Evolutionary conservation across 1,139 yeast genomes (phyloP), one percentile per base, ranked within the genome.

Genomic region (Sugiyamaella grinbergsii): DNA sequence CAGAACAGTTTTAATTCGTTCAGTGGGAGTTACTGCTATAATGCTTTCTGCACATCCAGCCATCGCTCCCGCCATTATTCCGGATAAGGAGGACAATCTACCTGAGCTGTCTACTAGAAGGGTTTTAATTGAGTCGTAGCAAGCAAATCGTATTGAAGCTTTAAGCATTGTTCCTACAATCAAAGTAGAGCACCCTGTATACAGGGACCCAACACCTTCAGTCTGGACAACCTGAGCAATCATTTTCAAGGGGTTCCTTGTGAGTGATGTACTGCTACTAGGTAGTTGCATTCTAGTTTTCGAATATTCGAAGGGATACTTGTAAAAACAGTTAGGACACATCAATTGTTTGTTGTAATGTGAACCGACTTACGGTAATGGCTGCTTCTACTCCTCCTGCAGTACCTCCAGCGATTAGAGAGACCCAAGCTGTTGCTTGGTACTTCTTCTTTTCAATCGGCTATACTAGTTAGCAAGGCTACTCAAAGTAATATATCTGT

Each of bases 381-480:
- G 49, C 51, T 20, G 51, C 51, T 22, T 44, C 51, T 4, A 47
- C 48, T 7, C 39, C 50, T 11, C 51, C 51, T 11, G 51, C 50
- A 13, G 29, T 43, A 4, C 38, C 29, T 5, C 51, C 51, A 33
- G 51, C 41, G 10, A 48, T 15, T 23, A 48, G 16, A 11, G 50
- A 38, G 5, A 38, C 32, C 42, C 42, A 38, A 11, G 42, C 13
- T 38, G 42, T 8, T 5, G 20, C 16, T 38, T 19, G 24, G 16
- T 22, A 13, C 11, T 38, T 38, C 13, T 8, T 29, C 32, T 38
- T 15, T 4, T 4, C 13, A 10, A 29, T 29, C 13, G n/a, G 5
- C 33, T 29, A 29, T 4, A 29, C 11, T 26, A n/a, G n/a, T n/a
- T n/a, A n/a, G 29, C 11, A 8, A 26, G 29, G 8, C 8, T 26